Conservation (phyloP, 2,329 filamentous ascomycete genomes). For the Pseudocercospora fuligena region DNA sequence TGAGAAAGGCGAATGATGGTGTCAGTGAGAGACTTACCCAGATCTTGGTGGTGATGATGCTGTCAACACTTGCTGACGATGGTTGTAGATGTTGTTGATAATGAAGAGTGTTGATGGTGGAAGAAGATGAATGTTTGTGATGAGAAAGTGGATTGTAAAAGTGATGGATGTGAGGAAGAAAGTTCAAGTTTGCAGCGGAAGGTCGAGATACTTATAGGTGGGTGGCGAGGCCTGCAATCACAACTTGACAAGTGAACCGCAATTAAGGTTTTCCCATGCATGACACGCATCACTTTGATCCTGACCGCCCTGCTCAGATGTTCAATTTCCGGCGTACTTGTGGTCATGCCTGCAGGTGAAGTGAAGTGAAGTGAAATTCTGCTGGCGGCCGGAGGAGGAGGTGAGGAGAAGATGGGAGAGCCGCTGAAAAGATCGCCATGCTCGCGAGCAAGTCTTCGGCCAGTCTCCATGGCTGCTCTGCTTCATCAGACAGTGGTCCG, state of each 20-base stretch:
- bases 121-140: neutral
- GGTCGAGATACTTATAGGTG: neutral
- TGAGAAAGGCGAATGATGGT: neutral
- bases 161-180: neutral
- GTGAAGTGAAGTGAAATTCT: neutral
- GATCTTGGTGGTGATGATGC: neutral
- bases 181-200: neutral
- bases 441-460: neutral
- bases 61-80: neutral
- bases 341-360: neutral
- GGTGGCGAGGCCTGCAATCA: neutral
- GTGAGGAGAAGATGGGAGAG: neutral
- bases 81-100: neutral
- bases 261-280: neutral
- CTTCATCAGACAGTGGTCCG: neutral
- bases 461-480: neutral
- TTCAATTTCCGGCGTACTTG: neutral
- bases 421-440: neutral
- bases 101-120: neutral
- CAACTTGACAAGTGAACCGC: neutral
- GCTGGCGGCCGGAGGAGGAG: neutral
- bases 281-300: neutral
- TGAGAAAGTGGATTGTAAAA: neutral
- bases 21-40: neutral
- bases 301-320: neutral